Base-by-base conservation (phyloP, 1,284 basidiomycete species). In the Cryptococcus amylolentus region DNA sequence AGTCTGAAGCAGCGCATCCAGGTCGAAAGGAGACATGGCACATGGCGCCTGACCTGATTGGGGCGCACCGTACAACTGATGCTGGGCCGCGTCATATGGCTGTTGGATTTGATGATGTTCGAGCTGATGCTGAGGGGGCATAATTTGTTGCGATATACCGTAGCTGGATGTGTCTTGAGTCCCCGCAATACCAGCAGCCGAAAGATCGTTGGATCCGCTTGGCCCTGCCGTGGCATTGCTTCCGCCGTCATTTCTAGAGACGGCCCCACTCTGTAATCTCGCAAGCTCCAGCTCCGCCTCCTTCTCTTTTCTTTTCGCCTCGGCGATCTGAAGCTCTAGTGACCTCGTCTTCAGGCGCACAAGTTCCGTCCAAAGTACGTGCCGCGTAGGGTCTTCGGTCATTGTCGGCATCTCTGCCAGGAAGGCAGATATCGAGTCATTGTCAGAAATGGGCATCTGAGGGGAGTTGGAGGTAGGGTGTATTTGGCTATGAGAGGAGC, bases 261-360 rank as follows among this genome's bases (percentile, higher is more conserved):
- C 54, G 16, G 49, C 56, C 7, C 54, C 55, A 47, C 48, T 47
- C 52, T 63, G 70, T 31, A 73, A 56, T n/a, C 64, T 64, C 35
- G 58, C 47, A 23, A 77, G 60, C 43, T 74, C 73, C 49, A 72
- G 48, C 50, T 75, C 73, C 2, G 74, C 74, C 47, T 74, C 70
- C 38, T 62, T 65, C 55, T 75, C 74, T 43, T 67, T 70, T 40
- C 65, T 56, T 44, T 66, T 65, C 26, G 74, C 72, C 50, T 74
- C 66, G 9, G 72, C 75, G 26, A 77, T 77, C 59, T 75, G 70
- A 20, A 75, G 60, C 61, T 77, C 74, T 26, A 77, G 55, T n/a
- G 63, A 54, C 42, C 60, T 61, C 10, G 68, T 71, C 54, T 73
- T 70, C 42, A 75, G 57, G 44, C 59, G 59, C 41, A 76, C 70